Percentiles rank a stretch among this genome's conserved stretches.
Conservation (phyloP, 1,284 basidiomycete genomes). For the Lentinula novae-zelandiae region DNA sequence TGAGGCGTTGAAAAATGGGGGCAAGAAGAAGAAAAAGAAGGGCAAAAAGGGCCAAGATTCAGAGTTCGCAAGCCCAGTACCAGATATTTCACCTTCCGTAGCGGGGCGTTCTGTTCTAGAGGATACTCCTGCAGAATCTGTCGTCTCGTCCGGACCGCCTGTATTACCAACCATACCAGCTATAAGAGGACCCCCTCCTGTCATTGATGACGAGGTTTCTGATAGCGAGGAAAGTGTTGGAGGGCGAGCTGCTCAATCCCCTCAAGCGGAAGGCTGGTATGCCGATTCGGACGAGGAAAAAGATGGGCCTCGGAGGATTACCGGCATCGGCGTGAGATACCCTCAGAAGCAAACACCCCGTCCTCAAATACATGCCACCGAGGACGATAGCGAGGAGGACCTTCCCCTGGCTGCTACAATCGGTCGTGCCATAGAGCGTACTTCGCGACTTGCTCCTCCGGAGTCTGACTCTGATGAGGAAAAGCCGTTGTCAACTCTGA, state of each 20-base stretch:
- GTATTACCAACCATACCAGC: slow-evolving; percentile 53
- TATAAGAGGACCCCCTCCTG: slow-evolving; percentile 40
- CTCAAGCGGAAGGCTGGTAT: slow-evolving; percentile 44
- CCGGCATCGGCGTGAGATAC: slow-evolving; percentile 51
- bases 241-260: slow-evolving; percentile 24
- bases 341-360: slow-evolving; percentile 26
- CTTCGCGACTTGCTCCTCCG: slow-evolving; percentile 24
- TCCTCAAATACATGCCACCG: slow-evolving; percentile 19
- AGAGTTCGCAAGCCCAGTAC: not conserved
- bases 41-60: slow-evolving; percentile 26
- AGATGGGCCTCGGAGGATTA: slow-evolving; percentile 45
- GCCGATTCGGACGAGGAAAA: slow-evolving; percentile 60
- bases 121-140: slow-evolving; percentile 14
- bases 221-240: slow-evolving; percentile 49
- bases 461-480: slow-evolving; percentile 66
- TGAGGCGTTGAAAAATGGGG: slow-evolving; percentile 37
- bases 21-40: slow-evolving; percentile 42
- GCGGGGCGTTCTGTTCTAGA: not conserved
- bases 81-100: slow-evolving; percentile 2
- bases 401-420: slow-evolving; percentile 65
- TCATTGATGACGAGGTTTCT: slow-evolving; percentile 41
- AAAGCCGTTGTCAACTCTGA: slow-evolving; percentile 58
- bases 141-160: slow-evolving; percentile 45
- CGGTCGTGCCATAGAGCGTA: slow-evolving; percentile 43
- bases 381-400: slow-evolving; percentile 70